These are phyloP conservation scores for Dalechampia spathulata DNA, from an alignment of 441 rosid genomes.

Conservation along the genomic window DNA sequence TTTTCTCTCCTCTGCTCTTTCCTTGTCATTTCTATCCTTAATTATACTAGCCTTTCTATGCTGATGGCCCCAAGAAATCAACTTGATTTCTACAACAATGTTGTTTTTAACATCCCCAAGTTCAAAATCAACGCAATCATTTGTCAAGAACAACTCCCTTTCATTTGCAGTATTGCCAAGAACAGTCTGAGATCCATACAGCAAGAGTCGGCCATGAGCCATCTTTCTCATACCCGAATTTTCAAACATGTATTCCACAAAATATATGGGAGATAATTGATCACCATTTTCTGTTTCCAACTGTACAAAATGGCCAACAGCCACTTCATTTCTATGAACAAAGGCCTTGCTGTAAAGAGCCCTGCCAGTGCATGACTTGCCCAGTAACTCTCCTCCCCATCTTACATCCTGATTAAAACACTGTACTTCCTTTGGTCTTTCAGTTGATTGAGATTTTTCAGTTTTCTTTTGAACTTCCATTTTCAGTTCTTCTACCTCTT, in stretches of 20 bases:
- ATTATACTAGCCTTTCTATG: constrained; percentile 34
- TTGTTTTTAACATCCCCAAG: constrained; percentile 45
- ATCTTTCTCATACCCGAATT: constrained; percentile 42
- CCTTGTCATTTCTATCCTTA: constrained; percentile 50
- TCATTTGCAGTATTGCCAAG: constrained; percentile 63
- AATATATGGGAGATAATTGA: constrained; percentile 42
- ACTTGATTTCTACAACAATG: constrained; percentile 36
- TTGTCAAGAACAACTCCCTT: constrained; percentile 63
- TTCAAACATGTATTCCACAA: constrained; percentile 80
- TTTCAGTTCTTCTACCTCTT: constrained; percentile 20
- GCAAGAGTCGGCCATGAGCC: constrained; percentile 64
- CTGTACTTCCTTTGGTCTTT: constrained; percentile 14
- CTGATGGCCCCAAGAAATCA: constrained; percentile 72
- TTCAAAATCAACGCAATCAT: constrained; percentile 46
- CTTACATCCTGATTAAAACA: constrained; percentile 1
- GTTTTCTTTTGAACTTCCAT: constrained; percentile 17
- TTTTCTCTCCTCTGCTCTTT: constrained; percentile 64
- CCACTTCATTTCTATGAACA: constrained; percentile 42
- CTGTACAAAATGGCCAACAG: constrained; percentile 36
- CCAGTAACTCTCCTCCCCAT: constrained; percentile 48
- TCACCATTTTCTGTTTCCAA: constrained; percentile 19
- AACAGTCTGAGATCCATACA: constrained; percentile 57
- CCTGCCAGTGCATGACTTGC: constrained; percentile 40
- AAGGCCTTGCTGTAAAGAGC: constrained; percentile 46
- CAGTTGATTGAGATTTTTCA: constrained; percentile 25